Evolutionary conservation across 805 yeast genomes (phyloP).

Genomic region (Starmerella vitae): DNA sequence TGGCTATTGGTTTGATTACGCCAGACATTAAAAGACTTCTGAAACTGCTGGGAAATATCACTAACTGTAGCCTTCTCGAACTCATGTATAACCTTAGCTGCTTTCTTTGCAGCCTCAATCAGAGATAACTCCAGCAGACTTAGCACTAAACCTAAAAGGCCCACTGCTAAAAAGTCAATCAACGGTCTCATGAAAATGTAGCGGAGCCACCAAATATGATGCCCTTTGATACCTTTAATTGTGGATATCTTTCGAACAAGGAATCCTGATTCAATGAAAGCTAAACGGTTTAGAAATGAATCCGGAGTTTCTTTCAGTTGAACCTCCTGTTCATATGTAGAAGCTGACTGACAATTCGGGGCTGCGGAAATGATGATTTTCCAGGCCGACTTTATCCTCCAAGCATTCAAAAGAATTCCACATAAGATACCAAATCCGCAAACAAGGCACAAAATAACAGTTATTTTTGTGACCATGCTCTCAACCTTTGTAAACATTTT

Average conservation of each 20-base stretch:
- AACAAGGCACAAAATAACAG: conserved; percentile 5
- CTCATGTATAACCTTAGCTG: conserved; percentile 10
- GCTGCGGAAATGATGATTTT: conserved; percentile 8
- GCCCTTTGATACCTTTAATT: neutral
- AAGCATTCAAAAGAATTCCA: conserved; percentile 6
- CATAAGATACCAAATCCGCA: conserved; percentile 8
- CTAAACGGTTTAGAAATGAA: conserved; percentile 2
- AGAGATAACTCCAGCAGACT: conserved; percentile 43
- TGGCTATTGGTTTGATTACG: conserved; percentile 41
- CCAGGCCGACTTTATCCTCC: conserved; percentile 10
- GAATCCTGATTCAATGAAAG: conserved; percentile 2
- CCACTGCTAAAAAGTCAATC: conserved; percentile 37
- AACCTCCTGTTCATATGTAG: too few species aligned
- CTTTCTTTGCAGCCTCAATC: conserved; percentile 1
- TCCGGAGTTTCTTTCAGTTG: neutral
- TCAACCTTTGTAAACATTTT: conserved; percentile 2
- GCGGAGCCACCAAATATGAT: conserved; percentile 33
- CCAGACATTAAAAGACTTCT: conserved; percentile 32
- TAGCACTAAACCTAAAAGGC: conserved; percentile 42
- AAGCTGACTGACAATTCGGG: neutral
- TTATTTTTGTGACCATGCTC: neutral
- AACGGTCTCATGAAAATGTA: conserved; percentile 46
- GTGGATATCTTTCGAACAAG: neutral
- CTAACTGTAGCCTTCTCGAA: conserved; percentile 12
- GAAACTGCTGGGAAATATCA: conserved; percentile 12